A percentile compares a stretch with the other conserved stretches of the same genome.
These are phyloP conservation scores for Cucurbita ficifolia DNA, from an alignment of 306 rosid genomes.

Conservation along the genomic window DNA sequence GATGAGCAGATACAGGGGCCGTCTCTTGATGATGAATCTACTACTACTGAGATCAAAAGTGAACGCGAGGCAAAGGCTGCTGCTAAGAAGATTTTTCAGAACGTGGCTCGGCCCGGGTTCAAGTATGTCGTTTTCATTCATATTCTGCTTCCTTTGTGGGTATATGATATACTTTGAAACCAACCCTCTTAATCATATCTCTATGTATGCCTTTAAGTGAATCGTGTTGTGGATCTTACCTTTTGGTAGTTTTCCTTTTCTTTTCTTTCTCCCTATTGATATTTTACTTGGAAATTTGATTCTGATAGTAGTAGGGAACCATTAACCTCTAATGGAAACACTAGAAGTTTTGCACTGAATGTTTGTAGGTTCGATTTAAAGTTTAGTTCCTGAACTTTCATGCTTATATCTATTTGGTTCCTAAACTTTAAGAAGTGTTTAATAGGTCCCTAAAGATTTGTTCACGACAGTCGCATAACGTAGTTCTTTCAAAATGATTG, in stretches of 20 bases:
- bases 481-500: background rate
- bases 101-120: conserved; percentile 58
- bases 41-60: conserved; percentile 42
- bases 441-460: background rate
- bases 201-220: background rate
- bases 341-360: background rate
- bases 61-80: conserved; percentile 72
- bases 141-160: background rate
- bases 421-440: too few species aligned
- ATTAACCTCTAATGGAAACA: background rate
- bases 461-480: background rate
- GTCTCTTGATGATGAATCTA: conserved; percentile 28
- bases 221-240: background rate
- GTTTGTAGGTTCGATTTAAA: background rate
- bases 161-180: background rate
- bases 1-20: conserved; percentile 49
- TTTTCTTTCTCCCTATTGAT: background rate
- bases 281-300: background rate
- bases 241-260: background rate
- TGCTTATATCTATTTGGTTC: too few species aligned
- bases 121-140: conserved; percentile 27
- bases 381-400: too few species aligned
- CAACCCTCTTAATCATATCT: background rate
- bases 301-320: background rate
- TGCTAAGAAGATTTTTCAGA: conserved; percentile 67